These are phyloP conservation scores for Aspergillus diversus DNA, from an alignment of 495 filamentous ascomycete genomes.

Conservation along the genomic window DNA sequence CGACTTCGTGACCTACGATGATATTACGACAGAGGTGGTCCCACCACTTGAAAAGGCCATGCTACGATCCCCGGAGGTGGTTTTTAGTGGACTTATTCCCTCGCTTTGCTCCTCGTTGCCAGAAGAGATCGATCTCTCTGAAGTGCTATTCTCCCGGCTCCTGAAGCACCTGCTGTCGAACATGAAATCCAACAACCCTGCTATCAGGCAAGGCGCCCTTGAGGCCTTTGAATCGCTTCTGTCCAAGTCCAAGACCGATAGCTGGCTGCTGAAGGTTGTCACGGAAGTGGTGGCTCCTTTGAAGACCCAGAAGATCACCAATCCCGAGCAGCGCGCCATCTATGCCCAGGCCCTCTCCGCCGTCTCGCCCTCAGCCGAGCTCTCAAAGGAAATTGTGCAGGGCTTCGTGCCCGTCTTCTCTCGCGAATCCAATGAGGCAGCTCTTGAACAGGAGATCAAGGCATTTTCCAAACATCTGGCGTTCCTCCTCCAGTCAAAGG, in stretches of 20 bases:
- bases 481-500: conserved; percentile 59
- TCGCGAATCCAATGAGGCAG: conserved; percentile 87
- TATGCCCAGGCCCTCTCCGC: conserved; percentile 76
- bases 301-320: conserved; percentile 77
- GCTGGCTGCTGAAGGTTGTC: conserved; percentile 62
- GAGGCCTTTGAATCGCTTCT: conserved; percentile 70
- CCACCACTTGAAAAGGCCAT: conserved; percentile 87
- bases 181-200: conserved; percentile 82
- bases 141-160: conserved; percentile 66
- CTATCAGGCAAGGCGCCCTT: conserved; percentile 74
- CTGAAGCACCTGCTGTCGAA: conserved; percentile 85
- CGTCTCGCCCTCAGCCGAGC: conserved; percentile 56
- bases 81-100: conserved; percentile 74
- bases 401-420: conserved; percentile 64
- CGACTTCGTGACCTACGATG: conserved; percentile 72
- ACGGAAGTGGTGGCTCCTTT: conserved; percentile 78
- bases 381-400: conserved; percentile 66
- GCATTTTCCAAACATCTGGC: conserved; percentile 65
- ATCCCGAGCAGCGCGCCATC: conserved; percentile 77
- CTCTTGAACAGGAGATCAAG: conserved; percentile 72
- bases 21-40: conserved; percentile 73
- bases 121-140: conserved; percentile 72
- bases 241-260: conserved; percentile 57
- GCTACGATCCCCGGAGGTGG: conserved; percentile 85
- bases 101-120: conserved; percentile 71